A percentile compares a stretch with the other conserved stretches of the same genome.
Evolutionary conservation across 495 filamentous ascomycete species (phyloP).

Genomic region (Aspergillus taichungensis): DNA sequence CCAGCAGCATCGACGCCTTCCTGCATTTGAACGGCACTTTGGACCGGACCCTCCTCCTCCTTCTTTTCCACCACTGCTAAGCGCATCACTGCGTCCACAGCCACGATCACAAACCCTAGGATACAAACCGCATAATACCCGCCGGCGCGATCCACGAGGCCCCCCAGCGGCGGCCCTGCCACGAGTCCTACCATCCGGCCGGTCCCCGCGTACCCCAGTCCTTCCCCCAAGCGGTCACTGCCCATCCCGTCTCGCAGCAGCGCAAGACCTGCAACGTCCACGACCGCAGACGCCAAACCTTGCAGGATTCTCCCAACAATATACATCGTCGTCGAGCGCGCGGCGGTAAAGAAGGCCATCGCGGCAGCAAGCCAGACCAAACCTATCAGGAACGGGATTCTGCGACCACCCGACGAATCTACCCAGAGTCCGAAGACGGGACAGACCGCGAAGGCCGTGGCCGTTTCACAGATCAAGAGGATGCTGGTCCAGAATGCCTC

Average conservation of each 20-base stretch:
- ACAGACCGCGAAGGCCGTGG: slow-evolving; percentile 8
- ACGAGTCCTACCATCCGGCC: slow-evolving; percentile 57
- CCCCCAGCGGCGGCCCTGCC: slow-evolving; percentile 60
- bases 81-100: slow-evolving; percentile 53
- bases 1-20: no score
- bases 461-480: slow-evolving; percentile 12
- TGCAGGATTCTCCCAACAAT: slow-evolving; percentile 58
- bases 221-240: slow-evolving; percentile 47
- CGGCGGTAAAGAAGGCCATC: slow-evolving; percentile 58
- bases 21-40: no score
- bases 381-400: slow-evolving; percentile 55
- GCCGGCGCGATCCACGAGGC: slow-evolving; percentile 52
- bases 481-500: slow-evolving; percentile 17
- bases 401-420: slow-evolving; percentile 26
- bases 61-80: slow-evolving; percentile 64
- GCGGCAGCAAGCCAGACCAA: slow-evolving; percentile 52
- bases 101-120: slow-evolving; percentile 54
- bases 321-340: slow-evolving; percentile 49
- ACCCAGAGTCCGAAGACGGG: slow-evolving; percentile 12
- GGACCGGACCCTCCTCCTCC: neutral
- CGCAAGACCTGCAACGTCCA: slow-evolving; percentile 58
- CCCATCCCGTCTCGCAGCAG: slow-evolving; percentile 66
- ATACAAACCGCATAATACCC: slow-evolving; percentile 62
- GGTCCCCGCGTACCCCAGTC: slow-evolving; percentile 57
- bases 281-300: slow-evolving; percentile 58